phyloP scores from a whole-genome alignment of 2,329 filamentous ascomycete genomes.

The Elsinoe australis region DNA sequence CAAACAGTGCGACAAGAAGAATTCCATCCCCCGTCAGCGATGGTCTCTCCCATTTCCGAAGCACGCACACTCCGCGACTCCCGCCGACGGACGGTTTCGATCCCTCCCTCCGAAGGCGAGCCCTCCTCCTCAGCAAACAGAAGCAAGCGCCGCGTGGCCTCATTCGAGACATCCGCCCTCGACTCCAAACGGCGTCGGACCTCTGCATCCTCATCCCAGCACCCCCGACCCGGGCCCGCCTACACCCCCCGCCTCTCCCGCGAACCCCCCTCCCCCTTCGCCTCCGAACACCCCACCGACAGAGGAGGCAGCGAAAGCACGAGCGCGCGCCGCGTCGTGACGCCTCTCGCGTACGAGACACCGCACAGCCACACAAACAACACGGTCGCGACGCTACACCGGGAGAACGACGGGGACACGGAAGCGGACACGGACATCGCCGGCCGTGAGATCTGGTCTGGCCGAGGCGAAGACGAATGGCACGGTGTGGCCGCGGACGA shows the following conservation, averaged over 20 bases:
- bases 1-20: conserved; percentile 29
- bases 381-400: conserved; percentile 28
- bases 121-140: conserved; percentile 16
- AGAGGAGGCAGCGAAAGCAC: conserved; percentile 32
- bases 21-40: conserved; percentile 16
- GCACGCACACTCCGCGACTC: conserved; percentile 17
- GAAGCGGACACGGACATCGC: conserved; percentile 26
- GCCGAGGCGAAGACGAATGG: conserved; percentile 23
- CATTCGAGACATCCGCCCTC: conserved; percentile 26
- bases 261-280: conserved; percentile 39
- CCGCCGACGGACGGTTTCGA: conserved; percentile 23
- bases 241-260: conserved; percentile 39
- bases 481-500: conserved; percentile 22
- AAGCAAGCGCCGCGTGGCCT: conserved; percentile 28
- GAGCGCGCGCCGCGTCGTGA: conserved; percentile 25
- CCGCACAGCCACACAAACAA: conserved; percentile 49
- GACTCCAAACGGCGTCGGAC: conserved; percentile 46
- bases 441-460: conserved; percentile 7
- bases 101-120: conserved; percentile 23
- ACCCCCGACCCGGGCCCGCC: conserved; percentile 27
- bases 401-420: conserved; percentile 30
- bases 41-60: conserved; percentile 32
- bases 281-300: conserved; percentile 26
- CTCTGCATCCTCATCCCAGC: conserved; percentile 46
- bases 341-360: conserved; percentile 64